Evolutionary conservation across 345 rosid species (phyloP).

Genomic region (Lagerstroemia speciosa): DNA sequence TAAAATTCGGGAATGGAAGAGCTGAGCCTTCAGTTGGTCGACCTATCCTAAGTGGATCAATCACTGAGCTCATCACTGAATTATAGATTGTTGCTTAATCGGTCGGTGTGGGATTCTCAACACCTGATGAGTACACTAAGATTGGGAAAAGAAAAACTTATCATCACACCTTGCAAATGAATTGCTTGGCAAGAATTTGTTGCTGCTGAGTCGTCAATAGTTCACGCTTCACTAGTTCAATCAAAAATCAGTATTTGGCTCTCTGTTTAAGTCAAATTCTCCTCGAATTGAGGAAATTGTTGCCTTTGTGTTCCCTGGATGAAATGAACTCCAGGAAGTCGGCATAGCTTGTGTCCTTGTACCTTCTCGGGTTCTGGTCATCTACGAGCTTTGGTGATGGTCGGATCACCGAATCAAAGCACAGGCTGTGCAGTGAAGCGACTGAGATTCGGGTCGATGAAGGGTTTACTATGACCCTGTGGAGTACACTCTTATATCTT

Average conservation of each 20-base stretch:
- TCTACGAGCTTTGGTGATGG: slow-evolving; percentile 21
- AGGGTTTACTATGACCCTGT: slow-evolving; percentile 25
- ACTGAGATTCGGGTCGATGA: slow-evolving; percentile 20
- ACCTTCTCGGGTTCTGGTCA: slow-evolving; percentile 20
- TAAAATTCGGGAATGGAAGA: too few relatives aligned
- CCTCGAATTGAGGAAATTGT: slow-evolving; percentile 25
- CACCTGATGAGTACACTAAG: too few relatives aligned
- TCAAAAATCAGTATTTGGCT: neutral
- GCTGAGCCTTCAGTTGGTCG: too few relatives aligned
- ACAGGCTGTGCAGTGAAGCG: slow-evolving; percentile 30
- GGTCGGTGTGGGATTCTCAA: too few relatives aligned
- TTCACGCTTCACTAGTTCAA: neutral
- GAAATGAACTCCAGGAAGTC: slow-evolving; percentile 20
- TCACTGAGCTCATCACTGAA: too few relatives aligned
- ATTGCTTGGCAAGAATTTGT: neutral
- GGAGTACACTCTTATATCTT: slow-evolving; percentile 30
- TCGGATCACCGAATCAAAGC: slow-evolving; percentile 14
- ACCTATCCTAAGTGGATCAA: too few relatives aligned
- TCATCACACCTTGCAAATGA: neutral
- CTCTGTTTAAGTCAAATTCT: slow-evolving; percentile 8
- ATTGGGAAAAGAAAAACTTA: too few relatives aligned
- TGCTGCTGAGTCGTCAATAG: neutral
- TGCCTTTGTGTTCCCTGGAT: slow-evolving; percentile 16
- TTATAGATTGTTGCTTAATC: too few relatives aligned
- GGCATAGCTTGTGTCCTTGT: slow-evolving; percentile 26